phyloP scores from a whole-genome alignment of 129 eudicot genomes.

The Pulicaria dysenterica region DNA sequence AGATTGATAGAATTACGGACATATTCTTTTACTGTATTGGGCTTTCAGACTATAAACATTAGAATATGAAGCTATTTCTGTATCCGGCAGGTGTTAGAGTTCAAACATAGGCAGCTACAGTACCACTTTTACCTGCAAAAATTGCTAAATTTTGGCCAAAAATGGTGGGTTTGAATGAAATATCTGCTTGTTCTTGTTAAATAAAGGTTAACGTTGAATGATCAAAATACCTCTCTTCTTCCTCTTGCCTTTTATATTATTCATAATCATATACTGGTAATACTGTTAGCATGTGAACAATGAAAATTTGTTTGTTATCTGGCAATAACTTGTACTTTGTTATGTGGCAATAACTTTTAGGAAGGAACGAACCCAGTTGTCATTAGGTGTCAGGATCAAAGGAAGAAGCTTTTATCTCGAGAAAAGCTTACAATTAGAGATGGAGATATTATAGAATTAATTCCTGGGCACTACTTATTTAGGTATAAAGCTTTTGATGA shows the following conservation, averaged over 20 bases:
- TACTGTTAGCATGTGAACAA: background rate
- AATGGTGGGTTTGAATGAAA: conserved; percentile 7
- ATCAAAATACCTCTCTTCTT: conserved; percentile 1
- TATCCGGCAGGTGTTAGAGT: conserved; percentile 2
- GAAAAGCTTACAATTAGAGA: conserved; percentile 50
- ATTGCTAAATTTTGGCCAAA: background rate
- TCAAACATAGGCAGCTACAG: background rate
- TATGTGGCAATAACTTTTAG: conserved; percentile 40
- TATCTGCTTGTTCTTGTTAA: background rate
- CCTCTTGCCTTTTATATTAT: background rate
- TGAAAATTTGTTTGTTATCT: background rate
- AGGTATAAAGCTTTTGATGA: conserved; percentile 44
- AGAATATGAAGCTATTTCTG: background rate
- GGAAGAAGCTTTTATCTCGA: conserved; percentile 68
- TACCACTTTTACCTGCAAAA: background rate
- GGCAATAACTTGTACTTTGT: no score
- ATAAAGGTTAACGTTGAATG: background rate
- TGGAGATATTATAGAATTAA: conserved; percentile 84
- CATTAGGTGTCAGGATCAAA: conserved; percentile 53
- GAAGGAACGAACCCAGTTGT: conserved; percentile 93
- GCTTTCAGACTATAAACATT: background rate
- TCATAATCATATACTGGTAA: background rate
- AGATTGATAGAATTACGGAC: no score
- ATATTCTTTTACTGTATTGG: background rate
- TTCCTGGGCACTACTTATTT: conserved; percentile 81